Base-by-base conservation (phyloP, 2,329 filamentous ascomycete species). In the Claviceps pusilla region DNA sequence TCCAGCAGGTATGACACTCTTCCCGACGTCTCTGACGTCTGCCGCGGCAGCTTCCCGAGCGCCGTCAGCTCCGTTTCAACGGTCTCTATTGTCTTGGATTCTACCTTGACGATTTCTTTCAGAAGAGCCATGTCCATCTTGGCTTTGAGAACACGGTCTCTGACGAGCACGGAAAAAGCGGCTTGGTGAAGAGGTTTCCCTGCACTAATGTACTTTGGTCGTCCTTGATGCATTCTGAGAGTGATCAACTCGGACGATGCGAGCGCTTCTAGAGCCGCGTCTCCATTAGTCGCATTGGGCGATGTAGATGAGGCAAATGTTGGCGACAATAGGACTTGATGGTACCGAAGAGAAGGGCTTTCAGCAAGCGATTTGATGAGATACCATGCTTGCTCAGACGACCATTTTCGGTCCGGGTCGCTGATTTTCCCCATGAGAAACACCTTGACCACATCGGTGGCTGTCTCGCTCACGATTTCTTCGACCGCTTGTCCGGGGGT, bases 361-460 rank as follows among this genome's bases (percentile, higher is more conserved):
- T 77, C 68, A 0, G 87, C 84, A 14, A 98, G 80, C 35, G 79
- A 75, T 64, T 87, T 90, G 68, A 97, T 84, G 2, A 98, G 72
- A 56, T 85, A 78, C 93, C 93, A 97, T 0, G 89, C 91, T 71
- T 97, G 93, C 64, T 93, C 84, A 4, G 82, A 75, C 0, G 83
- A 87, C 87, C 89, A 97, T 53, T 79, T 78, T 35, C 78, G 78
- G 45, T 75, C 71, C 4, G 69, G 67, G 16, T 71, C 65, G 16
- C 65, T 66, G 2, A 72, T 65, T 51, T 78, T 78, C 48, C 82
- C 79, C 63, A 94, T 74, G 35, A 98, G 79, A 71, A 90, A 97
- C 76, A 96, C 89, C 64, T 95, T 95, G 57, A 95, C 73, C 50
- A 97, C 90, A 64, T 97, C 93, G 0, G 87, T 87, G 0, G 89